phyloP scores from a whole-genome alignment of 1,139 yeast species.

The Hansenula lynferdii region DNA sequence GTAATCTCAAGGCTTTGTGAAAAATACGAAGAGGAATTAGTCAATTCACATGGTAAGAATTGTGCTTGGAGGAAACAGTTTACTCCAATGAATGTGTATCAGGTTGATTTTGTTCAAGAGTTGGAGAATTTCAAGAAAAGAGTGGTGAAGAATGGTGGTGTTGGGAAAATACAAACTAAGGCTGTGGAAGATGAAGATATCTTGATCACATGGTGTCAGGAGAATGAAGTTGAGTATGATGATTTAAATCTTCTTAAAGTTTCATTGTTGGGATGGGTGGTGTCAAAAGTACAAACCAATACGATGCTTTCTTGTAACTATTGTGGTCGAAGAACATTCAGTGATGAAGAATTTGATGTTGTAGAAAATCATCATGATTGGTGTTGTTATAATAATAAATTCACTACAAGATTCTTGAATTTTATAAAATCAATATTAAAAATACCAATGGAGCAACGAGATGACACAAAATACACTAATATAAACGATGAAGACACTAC shows the following conservation, averaged over 20 bases:
- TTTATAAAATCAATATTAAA: constrained; percentile 3
- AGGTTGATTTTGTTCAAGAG: not conserved
- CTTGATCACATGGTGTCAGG: not conserved
- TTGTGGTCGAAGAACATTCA: constrained; percentile 29
- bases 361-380: constrained; percentile 29
- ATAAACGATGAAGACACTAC: constrained; percentile 1
- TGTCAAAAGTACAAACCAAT: constrained; percentile 4
- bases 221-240: not conserved
- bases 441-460: constrained; percentile 1
- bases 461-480: too few relatives aligned
- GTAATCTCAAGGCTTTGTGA: constrained; percentile 1
- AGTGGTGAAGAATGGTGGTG: too few relatives aligned
- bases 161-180: not conserved
- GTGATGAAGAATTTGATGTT: constrained; percentile 19
- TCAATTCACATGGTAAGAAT: constrained; percentile 8
- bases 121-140: not conserved
- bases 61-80: constrained; percentile 20
- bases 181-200: not conserved
- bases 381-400: constrained; percentile 24
- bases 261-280: constrained; percentile 28
- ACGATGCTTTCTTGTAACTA: constrained; percentile 25
- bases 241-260: not conserved
- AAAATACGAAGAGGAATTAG: constrained; percentile 8
- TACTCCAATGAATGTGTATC: constrained; percentile 13
- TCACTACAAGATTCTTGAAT: constrained; percentile 8